Evolutionary conservation across 768 basidiomycete species (phyloP), one percentile per base, ranked within the genome.

Genomic region (Paxillus ammoniavirescens): DNA sequence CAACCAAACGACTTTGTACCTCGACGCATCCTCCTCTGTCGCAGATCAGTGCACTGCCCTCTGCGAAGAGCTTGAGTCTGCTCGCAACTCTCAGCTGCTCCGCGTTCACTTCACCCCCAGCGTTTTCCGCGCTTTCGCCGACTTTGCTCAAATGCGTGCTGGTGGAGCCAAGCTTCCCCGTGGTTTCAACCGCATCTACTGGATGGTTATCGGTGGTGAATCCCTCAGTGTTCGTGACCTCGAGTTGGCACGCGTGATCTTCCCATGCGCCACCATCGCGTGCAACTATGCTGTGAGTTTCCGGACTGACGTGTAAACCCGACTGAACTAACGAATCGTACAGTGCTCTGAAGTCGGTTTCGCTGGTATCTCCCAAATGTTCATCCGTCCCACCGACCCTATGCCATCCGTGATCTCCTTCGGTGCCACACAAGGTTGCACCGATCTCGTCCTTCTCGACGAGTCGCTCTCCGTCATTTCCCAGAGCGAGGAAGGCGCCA

Each of bases 131-230:
- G 59, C 65, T 31, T 68, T 68, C 42, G 67, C 58, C 8, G 67
- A 68, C 47, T 68, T 65, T 2, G 63, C 56, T 42, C 61, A 59
- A 47, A 57, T 66, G 52, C 62, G 60, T 8, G 51, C 53, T 35
- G 51, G 53, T 18, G 62, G 50, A 23, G 56, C 62, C 14, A 30
- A 40, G 8, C 42, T 64, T 0, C 60, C 65, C 17, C 42, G 49
- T 5, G 65, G 65, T 8, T 69, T 64, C 40, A 59, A 58, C 10
- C 63, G 67, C 23, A 43, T 68, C 18, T 68, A 69, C 50, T 69
- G 67, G 67, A 69, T 69, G 67, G 63, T 69, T 21, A 69, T 68
- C n/a, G 61, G 67, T 12, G 67, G 67, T 3, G 65, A 68, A 58
- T 66, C 62, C 8, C 58, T 66, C 42, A 63, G 59, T 17, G 33